Evolutionary conservation across 352 stramenopile species (phyloP).

Genomic region (Globisporangium uncinulatum): DNA sequence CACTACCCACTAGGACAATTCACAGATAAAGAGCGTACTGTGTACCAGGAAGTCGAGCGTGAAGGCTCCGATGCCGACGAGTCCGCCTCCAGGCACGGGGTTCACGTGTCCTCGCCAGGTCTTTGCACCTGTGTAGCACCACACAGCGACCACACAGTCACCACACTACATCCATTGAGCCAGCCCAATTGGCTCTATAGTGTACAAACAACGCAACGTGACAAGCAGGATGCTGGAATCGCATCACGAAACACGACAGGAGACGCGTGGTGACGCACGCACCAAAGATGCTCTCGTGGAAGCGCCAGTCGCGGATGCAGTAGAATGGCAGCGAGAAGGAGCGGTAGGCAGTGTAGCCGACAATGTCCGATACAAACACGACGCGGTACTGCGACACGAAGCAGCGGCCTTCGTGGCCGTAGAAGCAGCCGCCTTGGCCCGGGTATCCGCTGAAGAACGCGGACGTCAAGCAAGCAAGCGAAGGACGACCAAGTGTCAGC

Average conservation of each 20-base stretch:
- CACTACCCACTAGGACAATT: neutral
- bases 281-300: constrained; percentile 62
- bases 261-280: neutral
- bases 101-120: constrained; percentile 67
- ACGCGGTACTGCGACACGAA: constrained; percentile 77
- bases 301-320: constrained; percentile 65
- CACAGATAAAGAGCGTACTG: constrained; percentile 1
- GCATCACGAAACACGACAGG: neutral
- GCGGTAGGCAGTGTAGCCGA: constrained; percentile 34
- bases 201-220: neutral
- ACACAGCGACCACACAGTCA: neutral
- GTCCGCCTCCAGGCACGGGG: constrained; percentile 54
- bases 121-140: constrained; percentile 31
- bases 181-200: neutral
- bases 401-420: constrained; percentile 55
- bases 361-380: constrained; percentile 51
- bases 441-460: constrained; percentile 51
- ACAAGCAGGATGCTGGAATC: neutral
- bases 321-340: constrained; percentile 81
- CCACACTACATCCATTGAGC: too few species aligned
- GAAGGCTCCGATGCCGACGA: constrained; percentile 61
- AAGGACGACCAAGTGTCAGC: neutral
- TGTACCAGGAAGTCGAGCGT: constrained; percentile 51
- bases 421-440: constrained; percentile 78
- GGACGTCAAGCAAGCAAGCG: neutral